Evolutionary conservation across 768 basidiomycete genomes (phyloP), one percentile per base, ranked within the genome.

Genomic region (Dictyophora rubrovolvata): DNA sequence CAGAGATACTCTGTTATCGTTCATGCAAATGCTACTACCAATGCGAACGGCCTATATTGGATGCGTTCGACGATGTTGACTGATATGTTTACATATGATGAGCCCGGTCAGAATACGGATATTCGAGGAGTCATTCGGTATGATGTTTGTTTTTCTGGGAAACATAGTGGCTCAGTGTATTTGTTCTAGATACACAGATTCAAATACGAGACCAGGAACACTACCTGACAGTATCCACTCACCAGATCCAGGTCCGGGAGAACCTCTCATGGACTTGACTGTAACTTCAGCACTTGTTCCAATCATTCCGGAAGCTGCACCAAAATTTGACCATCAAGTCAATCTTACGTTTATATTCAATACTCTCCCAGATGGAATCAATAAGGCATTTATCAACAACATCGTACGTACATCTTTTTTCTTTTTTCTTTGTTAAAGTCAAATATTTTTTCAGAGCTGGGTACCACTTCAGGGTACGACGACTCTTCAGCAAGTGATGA

Each of bases 1-100:
- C 79, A 80, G 68, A 72, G 79, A 47, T 79, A 79, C 64, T 75
- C 73, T 18, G 79, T 76, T 36, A 68, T 80, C 46, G 63, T 80
- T 16, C 61, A 61, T 20, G 73, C 78, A 33, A 74, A 77, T 60
- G 69, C 69, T 59, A 74, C 72, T 5, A 63, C 54, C 33, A 71
- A 70, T 20, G 66, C 67, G 5, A 74, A 73, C 52, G 67, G 69
- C 18, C 61, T 64, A 51, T 73, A 68, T 63, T 74, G 71, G 72
- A 69, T 78, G 62, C 72, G 76, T n/a, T 72, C 72, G 11, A 70
- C 68, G 47, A 63, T 77, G 62, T 73, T 74, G 51, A 65, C 58
- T 49, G 65, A 65, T 52, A 71, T 71, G 66, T 72, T 71, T 65
- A 69, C 66, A 33, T 60, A 51, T 53, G 33, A 37, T 49, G 50